phyloP scores from a whole-genome alignment of 2,329 filamentous ascomycete genomes.

The Aaosphaeria pasadenensis region DNA sequence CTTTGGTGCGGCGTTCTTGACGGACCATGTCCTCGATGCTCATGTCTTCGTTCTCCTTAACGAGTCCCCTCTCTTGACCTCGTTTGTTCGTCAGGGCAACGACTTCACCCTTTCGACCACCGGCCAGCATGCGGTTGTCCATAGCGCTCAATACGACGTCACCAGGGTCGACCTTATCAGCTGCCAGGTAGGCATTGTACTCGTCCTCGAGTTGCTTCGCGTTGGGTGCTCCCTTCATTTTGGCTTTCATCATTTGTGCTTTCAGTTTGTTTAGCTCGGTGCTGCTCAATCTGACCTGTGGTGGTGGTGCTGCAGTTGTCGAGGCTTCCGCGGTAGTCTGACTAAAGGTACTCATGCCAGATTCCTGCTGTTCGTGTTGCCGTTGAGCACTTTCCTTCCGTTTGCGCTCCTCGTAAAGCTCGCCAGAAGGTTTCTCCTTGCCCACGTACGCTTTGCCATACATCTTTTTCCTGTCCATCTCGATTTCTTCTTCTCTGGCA shows the following conservation, averaged over 20 bases:
- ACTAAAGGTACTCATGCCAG: conserved; percentile 49
- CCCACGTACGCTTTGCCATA: conserved; percentile 84
- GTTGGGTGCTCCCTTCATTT: conserved; percentile 74
- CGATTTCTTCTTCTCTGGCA: conserved; percentile 87
- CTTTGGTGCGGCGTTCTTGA: conserved; percentile 83
- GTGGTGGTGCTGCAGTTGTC: conserved; percentile 41
- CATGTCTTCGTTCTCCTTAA: conserved; percentile 95
- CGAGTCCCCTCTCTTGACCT: conserved; percentile 76
- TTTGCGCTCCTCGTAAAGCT: conserved; percentile 76
- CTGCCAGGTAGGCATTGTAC: conserved; percentile 72
- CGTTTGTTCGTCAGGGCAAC: conserved; percentile 75
- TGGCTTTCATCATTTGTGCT: conserved; percentile 94
- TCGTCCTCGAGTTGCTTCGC: conserved; percentile 74
- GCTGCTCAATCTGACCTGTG: conserved; percentile 59
- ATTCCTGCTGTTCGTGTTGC: conserved; percentile 20
- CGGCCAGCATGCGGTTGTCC: conserved; percentile 86
- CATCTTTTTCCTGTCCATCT: conserved; percentile 75
- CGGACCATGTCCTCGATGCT: conserved; percentile 94
- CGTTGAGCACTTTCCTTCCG: conserved; percentile 54
- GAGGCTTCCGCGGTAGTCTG: conserved; percentile 56
- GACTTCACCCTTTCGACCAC: conserved; percentile 70
- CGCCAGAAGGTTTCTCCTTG: conserved; percentile 83
- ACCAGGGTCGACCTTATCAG: conserved; percentile 57
- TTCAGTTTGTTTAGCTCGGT: conserved; percentile 85
- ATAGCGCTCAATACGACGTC: conserved; percentile 81